These are phyloP conservation scores for Vigna unguiculata DNA, from an alignment of 306 rosid species.

Conservation along the genomic window DNA sequence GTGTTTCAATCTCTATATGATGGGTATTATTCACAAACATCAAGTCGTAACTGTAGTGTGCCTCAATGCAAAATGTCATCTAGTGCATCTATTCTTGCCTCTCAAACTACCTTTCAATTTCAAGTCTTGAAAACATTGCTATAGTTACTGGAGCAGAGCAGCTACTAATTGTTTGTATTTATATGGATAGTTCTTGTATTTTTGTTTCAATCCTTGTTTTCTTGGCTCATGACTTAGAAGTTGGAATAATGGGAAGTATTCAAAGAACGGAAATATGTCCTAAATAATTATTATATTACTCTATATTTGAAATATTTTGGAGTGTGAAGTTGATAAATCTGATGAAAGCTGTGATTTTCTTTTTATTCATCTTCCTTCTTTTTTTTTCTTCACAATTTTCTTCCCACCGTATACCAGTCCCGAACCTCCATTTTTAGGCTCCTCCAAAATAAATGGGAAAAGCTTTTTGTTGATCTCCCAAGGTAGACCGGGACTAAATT, in stretches of 20 bases:
- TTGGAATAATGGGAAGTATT: neutral
- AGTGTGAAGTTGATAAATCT: neutral
- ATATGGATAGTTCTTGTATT: neutral
- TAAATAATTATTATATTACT: neutral
- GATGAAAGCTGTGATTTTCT: neutral
- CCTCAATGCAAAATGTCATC: neutral
- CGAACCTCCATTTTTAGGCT: neutral
- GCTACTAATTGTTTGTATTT: neutral
- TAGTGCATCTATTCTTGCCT: neutral
- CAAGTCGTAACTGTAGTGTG: neutral
- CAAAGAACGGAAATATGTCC: neutral
- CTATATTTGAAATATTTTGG: neutral
- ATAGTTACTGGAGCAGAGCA: neutral
- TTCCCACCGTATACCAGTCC: neutral
- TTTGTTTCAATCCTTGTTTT: neutral
- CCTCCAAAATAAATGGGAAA: neutral
- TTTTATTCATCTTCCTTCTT: no score
- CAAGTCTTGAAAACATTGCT: neutral
- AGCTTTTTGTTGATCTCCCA: slow-evolving; percentile 1
- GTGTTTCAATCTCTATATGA: neutral
- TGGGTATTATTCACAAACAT: neutral
- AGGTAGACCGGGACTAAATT: neutral
- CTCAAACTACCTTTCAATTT: neutral
- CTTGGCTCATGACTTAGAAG: neutral
- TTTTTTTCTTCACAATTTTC: neutral